Percentiles rank a stretch among this genome's conserved stretches.
These are phyloP conservation scores for Sistotremastrum suecicum DNA, from an alignment of 768 basidiomycete species.

Conservation along the genomic window DNA sequence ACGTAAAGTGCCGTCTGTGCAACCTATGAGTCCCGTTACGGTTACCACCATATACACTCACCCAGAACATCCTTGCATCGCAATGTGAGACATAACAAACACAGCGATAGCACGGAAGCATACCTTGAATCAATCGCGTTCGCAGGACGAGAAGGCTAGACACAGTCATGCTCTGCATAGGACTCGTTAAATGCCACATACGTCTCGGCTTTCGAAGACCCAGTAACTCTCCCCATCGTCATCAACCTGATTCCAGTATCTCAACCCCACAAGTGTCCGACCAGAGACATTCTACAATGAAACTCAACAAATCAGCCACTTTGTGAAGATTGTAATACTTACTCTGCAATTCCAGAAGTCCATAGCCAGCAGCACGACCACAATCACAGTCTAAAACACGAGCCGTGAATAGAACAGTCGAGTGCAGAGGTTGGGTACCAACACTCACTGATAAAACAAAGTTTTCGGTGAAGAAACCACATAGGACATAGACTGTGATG, in stretches of 20 bases:
- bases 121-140: conserved; percentile 83
- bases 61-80: conserved; percentile 79
- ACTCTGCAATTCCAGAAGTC: conserved; percentile 99
- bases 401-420: neutral
- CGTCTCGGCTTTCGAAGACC: conserved; percentile 97
- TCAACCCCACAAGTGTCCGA: conserved; percentile 80
- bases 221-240: conserved; percentile 93
- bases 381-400: conserved; percentile 56
- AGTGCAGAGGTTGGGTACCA: neutral
- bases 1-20: conserved; percentile 71
- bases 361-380: conserved; percentile 88
- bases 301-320: conserved; percentile 2
- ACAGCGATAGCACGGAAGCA: conserved; percentile 13
- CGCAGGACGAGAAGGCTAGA: conserved; percentile 72
- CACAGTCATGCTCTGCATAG: neutral
- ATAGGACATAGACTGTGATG: conserved; percentile 87
- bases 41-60: conserved; percentile 20
- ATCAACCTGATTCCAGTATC: conserved; percentile 99
- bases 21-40: neutral
- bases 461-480: conserved; percentile 76
- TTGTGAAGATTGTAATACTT: conserved; percentile 12
- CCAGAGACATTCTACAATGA: conserved; percentile 75
- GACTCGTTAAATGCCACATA: conserved; percentile 25
- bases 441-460: conserved; percentile 81
- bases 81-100: conserved; percentile 2